These are phyloP conservation scores for Boletus rex-veris DNA, from an alignment of 768 basidiomycete genomes.

Conservation along the genomic window DNA sequence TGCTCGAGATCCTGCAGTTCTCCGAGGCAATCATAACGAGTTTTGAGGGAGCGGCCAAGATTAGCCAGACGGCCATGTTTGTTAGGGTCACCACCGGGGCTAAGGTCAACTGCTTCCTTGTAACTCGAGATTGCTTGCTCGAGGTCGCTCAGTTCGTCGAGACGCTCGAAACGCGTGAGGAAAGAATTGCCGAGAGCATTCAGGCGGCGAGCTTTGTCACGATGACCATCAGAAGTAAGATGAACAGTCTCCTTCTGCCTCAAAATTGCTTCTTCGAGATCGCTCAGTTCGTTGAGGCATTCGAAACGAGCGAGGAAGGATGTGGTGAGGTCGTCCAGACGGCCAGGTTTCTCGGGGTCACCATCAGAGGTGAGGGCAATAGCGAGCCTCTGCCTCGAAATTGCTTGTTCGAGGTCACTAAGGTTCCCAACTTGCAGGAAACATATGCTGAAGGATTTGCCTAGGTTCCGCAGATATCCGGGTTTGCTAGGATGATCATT, in stretches of 20 bases:
- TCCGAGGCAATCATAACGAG: not conserved
- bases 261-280: not conserved
- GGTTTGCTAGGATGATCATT: not conserved
- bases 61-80: not conserved
- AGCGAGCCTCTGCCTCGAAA: not conserved
- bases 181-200: not conserved
- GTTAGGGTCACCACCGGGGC: not conserved
- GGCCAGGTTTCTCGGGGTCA: not conserved
- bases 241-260: not conserved
- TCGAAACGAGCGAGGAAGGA: not conserved
- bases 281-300: not conserved
- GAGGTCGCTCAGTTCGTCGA: not conserved
- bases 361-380: not conserved
- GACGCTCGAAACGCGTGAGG: not conserved
- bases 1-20: not conserved
- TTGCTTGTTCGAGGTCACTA: not conserved
- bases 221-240: not conserved
- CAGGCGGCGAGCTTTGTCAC: not conserved
- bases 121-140: not conserved
- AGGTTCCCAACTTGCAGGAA: not conserved
- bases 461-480: not conserved
- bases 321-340: not conserved
- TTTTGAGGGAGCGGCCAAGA: not conserved
- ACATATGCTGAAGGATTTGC: not conserved
- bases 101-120: not conserved